Conservation (phyloP, 116 monocot species). For the Phalaenopsis hybrid region DNA sequence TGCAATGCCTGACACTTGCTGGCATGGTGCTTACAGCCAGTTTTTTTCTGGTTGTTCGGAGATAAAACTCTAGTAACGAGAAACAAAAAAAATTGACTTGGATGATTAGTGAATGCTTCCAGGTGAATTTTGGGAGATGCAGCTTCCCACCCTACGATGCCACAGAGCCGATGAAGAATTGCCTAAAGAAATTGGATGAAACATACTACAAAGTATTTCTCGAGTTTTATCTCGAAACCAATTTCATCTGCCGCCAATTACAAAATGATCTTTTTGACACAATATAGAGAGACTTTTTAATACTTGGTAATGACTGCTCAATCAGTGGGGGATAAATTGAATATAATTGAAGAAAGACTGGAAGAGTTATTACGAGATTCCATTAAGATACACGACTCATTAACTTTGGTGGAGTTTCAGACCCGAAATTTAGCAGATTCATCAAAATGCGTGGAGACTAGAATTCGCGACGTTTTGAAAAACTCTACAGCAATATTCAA, state of each 20-base stretch:
- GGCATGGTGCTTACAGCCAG: slow-evolving; percentile 63
- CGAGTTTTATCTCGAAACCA: slow-evolving; percentile 73
- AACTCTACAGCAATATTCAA: slow-evolving; percentile 56
- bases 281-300: slow-evolving; percentile 71
- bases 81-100: slow-evolving; percentile 66
- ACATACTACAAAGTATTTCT: slow-evolving; percentile 58
- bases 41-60: slow-evolving; percentile 67
- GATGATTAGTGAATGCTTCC: slow-evolving; percentile 72
- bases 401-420: slow-evolving; percentile 43
- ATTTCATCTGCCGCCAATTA: slow-evolving; percentile 76
- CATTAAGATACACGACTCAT: slow-evolving; percentile 40
- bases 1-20: slow-evolving; percentile 44
- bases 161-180: slow-evolving; percentile 37
- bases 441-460: slow-evolving; percentile 34
- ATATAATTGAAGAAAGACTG: slow-evolving; percentile 41
- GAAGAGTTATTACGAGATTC: slow-evolving; percentile 48
- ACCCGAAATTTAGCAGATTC: slow-evolving; percentile 35
- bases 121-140: slow-evolving; percentile 49
- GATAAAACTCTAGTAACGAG: slow-evolving; percentile 55
- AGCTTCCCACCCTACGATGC: slow-evolving; percentile 43
- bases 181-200: slow-evolving; percentile 57
- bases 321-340: slow-evolving; percentile 51
- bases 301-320: slow-evolving; percentile 41
- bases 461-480: slow-evolving; percentile 46
- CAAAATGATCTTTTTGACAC: slow-evolving; percentile 72